Percentiles rank a stretch among this genome's conserved stretches.
phyloP scores from a whole-genome alignment of 2,329 filamentous ascomycete species.

The Calonectria fujianensis region DNA sequence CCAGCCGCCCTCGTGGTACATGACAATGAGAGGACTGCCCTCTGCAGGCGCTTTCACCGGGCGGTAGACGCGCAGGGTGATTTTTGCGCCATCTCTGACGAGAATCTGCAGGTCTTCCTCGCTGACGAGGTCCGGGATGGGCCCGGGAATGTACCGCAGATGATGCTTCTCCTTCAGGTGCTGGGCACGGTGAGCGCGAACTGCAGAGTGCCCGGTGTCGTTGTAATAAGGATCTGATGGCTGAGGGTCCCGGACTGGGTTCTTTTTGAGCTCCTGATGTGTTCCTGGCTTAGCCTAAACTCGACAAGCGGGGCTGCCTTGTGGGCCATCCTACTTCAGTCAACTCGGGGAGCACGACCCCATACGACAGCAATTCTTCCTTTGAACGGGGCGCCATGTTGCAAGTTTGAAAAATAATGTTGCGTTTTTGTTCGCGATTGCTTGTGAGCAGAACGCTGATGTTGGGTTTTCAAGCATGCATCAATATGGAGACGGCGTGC shows the following conservation, averaged over 20 bases:
- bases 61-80: not conserved
- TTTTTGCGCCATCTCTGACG: constrained; percentile 1
- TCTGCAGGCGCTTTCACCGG: not conserved
- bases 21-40: constrained; percentile 4
- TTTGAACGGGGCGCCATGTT: constrained; percentile 14
- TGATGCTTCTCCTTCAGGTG: constrained; percentile 14
- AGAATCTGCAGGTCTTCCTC: not conserved
- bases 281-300: not conserved
- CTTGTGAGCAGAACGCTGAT: no score
- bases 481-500: not conserved
- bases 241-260: constrained; percentile 9
- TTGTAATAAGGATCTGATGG: constrained; percentile 22
- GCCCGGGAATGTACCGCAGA: constrained; percentile 14
- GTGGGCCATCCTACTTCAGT: not conserved
- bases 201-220: constrained; percentile 13
- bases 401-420: not conserved
- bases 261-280: constrained; percentile 4
- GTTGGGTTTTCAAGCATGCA: not conserved
- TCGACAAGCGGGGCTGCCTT: not conserved
- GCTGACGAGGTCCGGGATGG: constrained; percentile 10
- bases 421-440: not conserved
- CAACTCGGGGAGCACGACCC: constrained; percentile 13
- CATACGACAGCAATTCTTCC: constrained; percentile 12
- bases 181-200: constrained; percentile 6
- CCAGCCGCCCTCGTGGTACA: constrained; percentile 19